These are phyloP conservation scores for Coleophoma crateriformis DNA, from an alignment of 2,329 filamentous ascomycete species.

Conservation along the genomic window DNA sequence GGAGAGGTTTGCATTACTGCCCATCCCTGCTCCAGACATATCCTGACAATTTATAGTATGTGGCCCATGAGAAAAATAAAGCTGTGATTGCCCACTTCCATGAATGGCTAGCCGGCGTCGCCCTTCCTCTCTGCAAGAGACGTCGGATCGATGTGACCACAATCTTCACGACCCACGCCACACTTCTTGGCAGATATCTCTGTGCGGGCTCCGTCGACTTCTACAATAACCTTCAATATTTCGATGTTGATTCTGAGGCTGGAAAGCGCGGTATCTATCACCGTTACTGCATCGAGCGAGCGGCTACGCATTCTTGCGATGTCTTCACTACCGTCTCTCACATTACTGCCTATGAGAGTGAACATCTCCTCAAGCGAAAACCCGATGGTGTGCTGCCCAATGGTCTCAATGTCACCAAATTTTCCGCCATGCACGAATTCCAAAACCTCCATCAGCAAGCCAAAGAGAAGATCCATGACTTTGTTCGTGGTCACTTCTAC, in stretches of 20 bases:
- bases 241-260: conserved; percentile 93
- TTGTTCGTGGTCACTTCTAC: conserved; percentile 96
- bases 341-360: conserved; percentile 96
- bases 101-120: conserved; percentile 96
- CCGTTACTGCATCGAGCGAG: conserved; percentile 95
- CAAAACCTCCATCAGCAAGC: conserved; percentile 95
- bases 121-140: conserved; percentile 85
- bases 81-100: conserved; percentile 98
- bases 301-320: conserved; percentile 84
- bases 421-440: conserved; percentile 97
- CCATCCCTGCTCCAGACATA: background rate
- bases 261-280: conserved; percentile 99
- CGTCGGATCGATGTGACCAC: conserved; percentile 94
- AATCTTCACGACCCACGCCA: conserved; percentile 98
- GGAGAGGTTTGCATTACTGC: conserved; percentile 66
- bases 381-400: conserved; percentile 95
- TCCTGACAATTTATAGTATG: conserved; percentile 56
- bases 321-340: conserved; percentile 99
- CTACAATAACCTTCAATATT: conserved; percentile 97
- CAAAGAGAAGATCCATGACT: conserved; percentile 98
- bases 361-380: conserved; percentile 95
- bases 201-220: conserved; percentile 98
- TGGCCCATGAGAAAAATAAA: conserved; percentile 83
- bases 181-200: conserved; percentile 88
- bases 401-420: conserved; percentile 96